Percentiles rank a stretch among this genome's conserved stretches.
phyloP scores from a whole-genome alignment of 176 grass and related monocot species.

The Hsuehochloa calcarea region DNA sequence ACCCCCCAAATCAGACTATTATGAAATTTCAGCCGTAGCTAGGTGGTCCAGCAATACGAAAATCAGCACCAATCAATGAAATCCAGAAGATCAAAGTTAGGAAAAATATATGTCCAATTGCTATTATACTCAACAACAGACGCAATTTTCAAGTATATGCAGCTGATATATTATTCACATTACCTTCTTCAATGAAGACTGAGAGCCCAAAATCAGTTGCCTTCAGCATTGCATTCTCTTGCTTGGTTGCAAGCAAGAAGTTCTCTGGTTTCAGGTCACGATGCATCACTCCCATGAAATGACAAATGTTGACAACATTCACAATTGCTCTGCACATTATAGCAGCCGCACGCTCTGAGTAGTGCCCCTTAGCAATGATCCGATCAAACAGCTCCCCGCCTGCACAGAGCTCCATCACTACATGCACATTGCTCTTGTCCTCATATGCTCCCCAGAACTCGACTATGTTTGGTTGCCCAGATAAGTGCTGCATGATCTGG shows the following conservation, averaged over 20 bases:
- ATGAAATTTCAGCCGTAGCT: neutral
- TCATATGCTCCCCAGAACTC: constrained; percentile 88
- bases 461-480: constrained; percentile 90
- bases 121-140: constrained; percentile 6
- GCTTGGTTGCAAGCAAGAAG: constrained; percentile 90
- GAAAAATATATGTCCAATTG: neutral
- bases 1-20: neutral
- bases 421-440: constrained; percentile 82
- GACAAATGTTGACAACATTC: constrained; percentile 91
- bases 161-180: constrained; percentile 20
- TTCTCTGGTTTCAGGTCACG: constrained; percentile 96
- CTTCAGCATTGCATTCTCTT: constrained; percentile 92
- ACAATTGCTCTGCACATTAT: constrained; percentile 83
- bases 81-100: constrained; percentile 6
- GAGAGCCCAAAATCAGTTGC: constrained; percentile 97
- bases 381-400: constrained; percentile 92
- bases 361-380: constrained; percentile 94
- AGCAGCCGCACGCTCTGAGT: constrained; percentile 82
- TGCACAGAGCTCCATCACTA: constrained; percentile 96
- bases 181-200: constrained; percentile 98
- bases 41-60: neutral
- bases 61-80: neutral
- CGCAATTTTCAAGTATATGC: constrained; percentile 10
- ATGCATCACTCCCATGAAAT: constrained; percentile 99
- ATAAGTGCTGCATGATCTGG: constrained; percentile 96